Percentiles rank a stretch among this genome's conserved stretches.
These are phyloP conservation scores for Podila verticillata DNA, from an alignment of 192 early-diverging fungal species.

Conservation along the genomic window DNA sequence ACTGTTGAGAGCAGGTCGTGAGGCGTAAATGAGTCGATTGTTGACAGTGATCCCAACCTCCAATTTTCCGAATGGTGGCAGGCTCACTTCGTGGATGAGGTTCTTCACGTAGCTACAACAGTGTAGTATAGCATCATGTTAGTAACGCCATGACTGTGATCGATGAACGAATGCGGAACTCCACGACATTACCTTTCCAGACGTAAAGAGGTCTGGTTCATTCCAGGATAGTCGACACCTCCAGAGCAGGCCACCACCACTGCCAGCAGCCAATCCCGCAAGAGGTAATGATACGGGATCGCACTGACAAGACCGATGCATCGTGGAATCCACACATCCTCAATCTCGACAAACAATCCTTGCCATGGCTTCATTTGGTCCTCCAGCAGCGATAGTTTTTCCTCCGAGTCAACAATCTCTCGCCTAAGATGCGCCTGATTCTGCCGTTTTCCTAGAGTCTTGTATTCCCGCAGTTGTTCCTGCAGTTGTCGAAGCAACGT, in stretches of 20 bases:
- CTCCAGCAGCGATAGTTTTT: slow-evolving; percentile 71
- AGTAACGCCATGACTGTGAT: not conserved
- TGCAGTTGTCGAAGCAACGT: slow-evolving; percentile 3
- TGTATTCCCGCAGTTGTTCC: slow-evolving; percentile 25
- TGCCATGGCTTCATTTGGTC: slow-evolving; percentile 73
- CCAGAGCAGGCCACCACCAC: slow-evolving; percentile 64
- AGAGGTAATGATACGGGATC: slow-evolving; percentile 77
- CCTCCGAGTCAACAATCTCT: slow-evolving; percentile 64
- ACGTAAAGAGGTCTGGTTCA: slow-evolving; percentile 42
- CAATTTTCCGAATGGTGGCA: slow-evolving; percentile 84
- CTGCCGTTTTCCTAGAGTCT: slow-evolving; percentile 19
- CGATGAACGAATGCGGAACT: not conserved
- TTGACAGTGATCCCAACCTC: slow-evolving; percentile 79
- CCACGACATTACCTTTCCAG: slow-evolving; percentile 64
- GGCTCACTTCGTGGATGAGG: slow-evolving; percentile 74
- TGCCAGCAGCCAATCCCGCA: slow-evolving; percentile 79
- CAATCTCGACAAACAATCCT: slow-evolving; percentile 60
- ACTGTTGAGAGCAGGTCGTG: slow-evolving; percentile 79
- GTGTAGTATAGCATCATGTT: not conserved
- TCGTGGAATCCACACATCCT: slow-evolving; percentile 75
- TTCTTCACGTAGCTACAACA: slow-evolving; percentile 67
- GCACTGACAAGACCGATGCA: slow-evolving; percentile 75
- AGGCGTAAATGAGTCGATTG: slow-evolving; percentile 66
- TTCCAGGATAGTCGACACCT: slow-evolving; percentile 56
- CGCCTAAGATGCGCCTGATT: slow-evolving; percentile 23